Evolutionary conservation across 1,284 basidiomycete genomes (phyloP), one percentile per base, ranked within the genome.

Genomic region (Xanthoconium separans): DNA sequence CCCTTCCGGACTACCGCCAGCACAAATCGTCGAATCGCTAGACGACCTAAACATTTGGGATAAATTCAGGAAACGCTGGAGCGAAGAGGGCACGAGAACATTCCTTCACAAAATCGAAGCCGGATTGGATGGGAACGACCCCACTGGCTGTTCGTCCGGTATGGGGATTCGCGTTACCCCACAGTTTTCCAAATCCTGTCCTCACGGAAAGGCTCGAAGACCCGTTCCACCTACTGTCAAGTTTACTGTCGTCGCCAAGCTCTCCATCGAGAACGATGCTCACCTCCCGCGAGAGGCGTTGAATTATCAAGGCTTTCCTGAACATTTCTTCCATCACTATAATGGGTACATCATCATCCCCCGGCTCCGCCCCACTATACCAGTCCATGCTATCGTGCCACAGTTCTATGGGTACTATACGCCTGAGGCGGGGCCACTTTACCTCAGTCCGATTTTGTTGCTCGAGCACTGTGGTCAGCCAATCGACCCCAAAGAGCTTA

Each of bases 341-440:
- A 65, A 62, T 33, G 33, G 33, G 68, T 42, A 69, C 70, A 20
- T 42, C 22, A 4, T 69, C 44, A 34, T 71, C 0, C 10, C 30
- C 5, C 69, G 68, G n/a, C 39, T 68, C 6, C 47, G 57, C 16
- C 41, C 63, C 34, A 48, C 67, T 15, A 69, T 75, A 1, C 73
- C 70, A 1, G 64, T 72, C 18, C 47, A 60, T 2, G 74, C 73
- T 0, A 47, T 75, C 36, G 68, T 71, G 0, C 75, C 74, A 2
- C 73, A 75, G 51, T 75, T 74, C 51, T 76, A 75, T 41, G 75
- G 75, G 8, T 73, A 66, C 51, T 76, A 22, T 22, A 22, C 22
- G 76, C 44, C 47, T 7, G 2, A 12, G 29, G 12, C 12, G 22
- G 22, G 22, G 3, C 11, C 33, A 2, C 56, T 24, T 2, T 54